Evolutionary conservation across 805 yeast species (phyloP).

Genomic region (Candida xiaguanensis): DNA sequence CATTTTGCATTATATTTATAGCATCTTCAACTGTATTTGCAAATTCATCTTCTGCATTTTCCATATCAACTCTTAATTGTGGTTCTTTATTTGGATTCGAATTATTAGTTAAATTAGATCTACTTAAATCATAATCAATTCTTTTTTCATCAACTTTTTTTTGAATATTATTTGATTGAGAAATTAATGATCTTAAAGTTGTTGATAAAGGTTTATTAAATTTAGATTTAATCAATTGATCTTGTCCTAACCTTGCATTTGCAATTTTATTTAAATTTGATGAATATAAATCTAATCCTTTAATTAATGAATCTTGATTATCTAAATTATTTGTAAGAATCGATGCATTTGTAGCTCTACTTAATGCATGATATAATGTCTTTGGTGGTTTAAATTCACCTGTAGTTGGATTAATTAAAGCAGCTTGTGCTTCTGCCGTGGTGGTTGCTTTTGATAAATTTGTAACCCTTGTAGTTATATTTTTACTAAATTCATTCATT

Average conservation of each 20-base stretch:
- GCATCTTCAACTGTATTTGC: constrained; percentile 90
- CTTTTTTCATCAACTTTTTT: constrained; percentile 74
- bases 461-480: constrained; percentile 58
- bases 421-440: constrained; percentile 81
- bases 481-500: constrained; percentile 67
- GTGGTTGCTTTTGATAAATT: constrained; percentile 69
- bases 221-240: constrained; percentile 62
- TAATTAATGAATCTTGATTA: constrained; percentile 47
- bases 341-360: constrained; percentile 66
- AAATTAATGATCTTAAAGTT: constrained; percentile 57
- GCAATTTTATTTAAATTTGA: constrained; percentile 72
- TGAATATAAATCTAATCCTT: constrained; percentile 64
- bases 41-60: constrained; percentile 82
- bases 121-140: constrained; percentile 74
- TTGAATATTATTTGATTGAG: constrained; percentile 65
- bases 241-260: constrained; percentile 79
- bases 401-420: constrained; percentile 42
- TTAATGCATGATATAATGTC: constrained; percentile 77
- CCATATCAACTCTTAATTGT: constrained; percentile 70
- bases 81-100: constrained; percentile 56
- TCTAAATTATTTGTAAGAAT: constrained; percentile 38
- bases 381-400: constrained; percentile 60
- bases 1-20: constrained; percentile 76
- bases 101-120: constrained; percentile 42
- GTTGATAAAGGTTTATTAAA: constrained; percentile 66